Evolutionary conservation across 495 filamentous ascomycete genomes (phyloP).

Genomic region (Rostrohypoxylon terebratum): DNA sequence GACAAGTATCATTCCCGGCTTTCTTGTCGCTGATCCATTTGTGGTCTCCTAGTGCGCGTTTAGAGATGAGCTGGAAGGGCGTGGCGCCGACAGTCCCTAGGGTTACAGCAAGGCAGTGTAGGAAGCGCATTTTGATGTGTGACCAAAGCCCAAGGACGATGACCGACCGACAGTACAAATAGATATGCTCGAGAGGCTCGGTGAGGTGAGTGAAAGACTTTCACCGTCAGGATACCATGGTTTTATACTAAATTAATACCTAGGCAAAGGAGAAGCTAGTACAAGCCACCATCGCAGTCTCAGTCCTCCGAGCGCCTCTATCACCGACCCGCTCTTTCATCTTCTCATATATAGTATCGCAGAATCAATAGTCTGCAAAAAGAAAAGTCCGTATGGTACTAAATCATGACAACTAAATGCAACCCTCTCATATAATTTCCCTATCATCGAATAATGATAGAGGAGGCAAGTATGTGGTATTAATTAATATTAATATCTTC

Average conservation of each 20-base stretch:
- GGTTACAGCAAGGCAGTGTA: slow-evolving; percentile 1
- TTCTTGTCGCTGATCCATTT: slow-evolving; percentile 35
- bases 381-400: background rate
- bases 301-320: background rate
- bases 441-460: background rate
- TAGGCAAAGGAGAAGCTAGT: background rate
- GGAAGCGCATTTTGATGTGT: slow-evolving; percentile 27
- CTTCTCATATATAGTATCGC: slow-evolving; percentile 10
- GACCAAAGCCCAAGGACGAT: background rate
- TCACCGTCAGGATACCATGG: background rate
- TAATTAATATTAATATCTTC: background rate
- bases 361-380: slow-evolving; percentile 30
- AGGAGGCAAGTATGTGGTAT: background rate
- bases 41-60: slow-evolving; percentile 39
- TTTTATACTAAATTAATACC: slow-evolving; percentile 25
- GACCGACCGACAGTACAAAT: background rate
- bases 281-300: background rate
- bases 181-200: background rate
- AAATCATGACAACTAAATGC: background rate
- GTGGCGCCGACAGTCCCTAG: slow-evolving; percentile 34
- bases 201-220: background rate
- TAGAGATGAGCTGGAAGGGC: slow-evolving; percentile 42
- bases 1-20: slow-evolving; percentile 24
- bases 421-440: background rate
- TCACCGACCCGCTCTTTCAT: background rate